Conservation (phyloP, 148 eudicot species). For the Cornus suecica region DNA sequence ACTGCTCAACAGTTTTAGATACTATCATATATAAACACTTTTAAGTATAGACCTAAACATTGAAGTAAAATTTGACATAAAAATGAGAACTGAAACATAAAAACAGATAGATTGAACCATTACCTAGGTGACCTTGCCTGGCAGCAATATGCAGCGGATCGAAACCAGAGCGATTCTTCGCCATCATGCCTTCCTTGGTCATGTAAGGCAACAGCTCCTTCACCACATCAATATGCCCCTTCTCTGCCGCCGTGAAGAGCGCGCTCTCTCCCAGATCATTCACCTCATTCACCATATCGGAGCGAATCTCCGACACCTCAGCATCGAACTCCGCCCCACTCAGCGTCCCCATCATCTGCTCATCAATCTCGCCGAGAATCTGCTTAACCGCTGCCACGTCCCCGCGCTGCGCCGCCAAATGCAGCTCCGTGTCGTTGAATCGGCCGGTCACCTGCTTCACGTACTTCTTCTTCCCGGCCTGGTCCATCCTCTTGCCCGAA, state of each 20-base stretch:
- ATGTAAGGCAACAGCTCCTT: slow-evolving; percentile 51
- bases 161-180: slow-evolving; percentile 55
- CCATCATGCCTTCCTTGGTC: slow-evolving; percentile 49
- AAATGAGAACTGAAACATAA: no score
- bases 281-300: slow-evolving; percentile 62
- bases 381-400: slow-evolving; percentile 48
- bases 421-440: slow-evolving; percentile 77
- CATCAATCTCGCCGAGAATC: slow-evolving; percentile 59
- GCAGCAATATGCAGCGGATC: slow-evolving; percentile 77
- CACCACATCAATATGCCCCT: slow-evolving; percentile 55
- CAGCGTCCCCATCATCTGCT: slow-evolving; percentile 48
- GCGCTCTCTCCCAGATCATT: slow-evolving; percentile 79
- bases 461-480: slow-evolving; percentile 52
- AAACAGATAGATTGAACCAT: not conserved
- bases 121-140: slow-evolving; percentile 72
- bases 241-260: slow-evolving; percentile 66
- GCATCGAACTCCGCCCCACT: slow-evolving; percentile 58
- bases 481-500: slow-evolving; percentile 49
- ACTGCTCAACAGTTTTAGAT: no score
- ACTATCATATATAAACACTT: no score
- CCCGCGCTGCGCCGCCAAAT: slow-evolving; percentile 61
- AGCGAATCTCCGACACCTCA: slow-evolving; percentile 58
- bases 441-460: slow-evolving; percentile 83
- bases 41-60: not conserved
- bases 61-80: no score